Percentiles rank a stretch among this genome's conserved stretches.
These are phyloP conservation scores for Butyriboletus loyo DNA, from an alignment of 768 basidiomycete species.

Conservation along the genomic window DNA sequence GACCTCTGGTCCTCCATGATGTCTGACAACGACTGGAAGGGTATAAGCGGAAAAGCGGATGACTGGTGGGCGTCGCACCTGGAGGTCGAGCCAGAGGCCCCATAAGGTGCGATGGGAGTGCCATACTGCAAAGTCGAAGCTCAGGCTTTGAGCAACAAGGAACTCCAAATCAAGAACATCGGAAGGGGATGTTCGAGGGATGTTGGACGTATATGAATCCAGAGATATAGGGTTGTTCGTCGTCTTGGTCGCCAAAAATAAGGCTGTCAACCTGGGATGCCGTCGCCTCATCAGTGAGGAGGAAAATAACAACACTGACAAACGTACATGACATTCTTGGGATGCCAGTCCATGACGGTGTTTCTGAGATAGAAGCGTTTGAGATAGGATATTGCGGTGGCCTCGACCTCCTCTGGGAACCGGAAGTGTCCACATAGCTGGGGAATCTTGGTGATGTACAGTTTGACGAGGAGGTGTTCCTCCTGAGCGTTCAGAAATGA, in stretches of 20 bases:
- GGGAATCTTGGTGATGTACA: constrained; percentile 84
- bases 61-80: constrained; percentile 47
- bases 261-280: constrained; percentile 76
- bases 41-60: constrained; percentile 7
- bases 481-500: constrained; percentile 75
- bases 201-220: constrained; percentile 77
- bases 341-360: constrained; percentile 99
- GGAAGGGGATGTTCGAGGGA: constrained; percentile 73
- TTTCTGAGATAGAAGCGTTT: constrained; percentile 98
- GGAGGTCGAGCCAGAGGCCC: constrained; percentile 86
- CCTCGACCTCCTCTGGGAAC: constrained; percentile 90
- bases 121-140: constrained; percentile 94
- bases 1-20: constrained; percentile 45
- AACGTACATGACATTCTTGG: constrained; percentile 93
- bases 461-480: constrained; percentile 83
- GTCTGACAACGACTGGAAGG: constrained; percentile 55
- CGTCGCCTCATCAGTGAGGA: background rate
- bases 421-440: constrained; percentile 82
- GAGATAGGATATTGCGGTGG: constrained; percentile 87
- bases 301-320: background rate
- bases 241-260: constrained; percentile 96
- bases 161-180: constrained; percentile 96
- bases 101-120: constrained; percentile 85
- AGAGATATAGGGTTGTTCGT: constrained; percentile 92
- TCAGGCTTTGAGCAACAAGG: constrained; percentile 89